phyloP scores from a whole-genome alignment of 2,329 filamentous ascomycete genomes.

The Annulohypoxylon truncatum region DNA sequence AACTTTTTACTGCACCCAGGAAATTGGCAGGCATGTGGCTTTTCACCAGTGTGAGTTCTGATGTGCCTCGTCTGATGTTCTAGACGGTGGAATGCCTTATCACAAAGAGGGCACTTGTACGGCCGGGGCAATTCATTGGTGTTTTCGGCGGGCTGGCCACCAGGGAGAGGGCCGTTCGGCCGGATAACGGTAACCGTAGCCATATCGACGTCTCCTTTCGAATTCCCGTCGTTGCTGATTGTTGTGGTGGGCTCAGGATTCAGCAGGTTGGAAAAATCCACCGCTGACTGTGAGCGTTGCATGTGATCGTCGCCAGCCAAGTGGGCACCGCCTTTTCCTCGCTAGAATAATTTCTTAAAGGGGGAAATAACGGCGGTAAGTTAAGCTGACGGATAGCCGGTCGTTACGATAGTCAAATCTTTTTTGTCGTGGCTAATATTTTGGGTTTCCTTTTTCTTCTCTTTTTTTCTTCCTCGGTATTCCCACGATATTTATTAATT shows the following conservation, averaged over 20 bases:
- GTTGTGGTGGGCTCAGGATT: slow-evolving; percentile 66
- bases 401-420: slow-evolving; percentile 2
- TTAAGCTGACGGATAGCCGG: slow-evolving; percentile 18
- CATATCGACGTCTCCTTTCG: slow-evolving; percentile 61
- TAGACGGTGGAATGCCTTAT: slow-evolving; percentile 97
- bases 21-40: slow-evolving; percentile 95
- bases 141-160: slow-evolving; percentile 70
- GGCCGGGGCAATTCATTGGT: slow-evolving; percentile 84
- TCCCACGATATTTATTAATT: slow-evolving; percentile 7
- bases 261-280: slow-evolving; percentile 81
- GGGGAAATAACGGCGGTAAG: slow-evolving; percentile 1
- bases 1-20: slow-evolving; percentile 97
- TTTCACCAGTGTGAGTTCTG: slow-evolving; percentile 96
- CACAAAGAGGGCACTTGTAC: slow-evolving; percentile 98
- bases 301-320: slow-evolving; percentile 70
- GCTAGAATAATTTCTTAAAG: slow-evolving; percentile 30
- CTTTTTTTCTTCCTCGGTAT: slow-evolving; percentile 4
- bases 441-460: not conserved
- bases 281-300: slow-evolving; percentile 78
- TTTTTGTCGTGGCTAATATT: slow-evolving; percentile 7
- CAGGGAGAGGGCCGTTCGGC: slow-evolving; percentile 71
- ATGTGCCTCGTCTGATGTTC: slow-evolving; percentile 95
- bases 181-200: slow-evolving; percentile 67
- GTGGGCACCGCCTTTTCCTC: slow-evolving; percentile 45
- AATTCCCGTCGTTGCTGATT: slow-evolving; percentile 48